Evolutionary conservation across 345 rosid species (phyloP), one percentile per base, ranked within the genome.

Genomic region (Salix purpurea): DNA sequence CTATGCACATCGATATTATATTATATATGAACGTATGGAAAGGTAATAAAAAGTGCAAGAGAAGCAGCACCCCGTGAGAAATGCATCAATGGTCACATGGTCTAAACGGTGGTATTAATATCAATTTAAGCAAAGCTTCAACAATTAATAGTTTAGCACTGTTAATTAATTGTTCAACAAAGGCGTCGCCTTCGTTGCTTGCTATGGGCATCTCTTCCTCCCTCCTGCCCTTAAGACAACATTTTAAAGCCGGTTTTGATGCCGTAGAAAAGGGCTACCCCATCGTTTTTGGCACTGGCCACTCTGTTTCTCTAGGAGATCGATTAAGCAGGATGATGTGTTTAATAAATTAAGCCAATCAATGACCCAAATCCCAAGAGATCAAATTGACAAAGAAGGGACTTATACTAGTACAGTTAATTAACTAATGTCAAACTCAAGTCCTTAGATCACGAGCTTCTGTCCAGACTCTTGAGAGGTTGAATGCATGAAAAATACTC

Each of bases 41-140:
- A 66, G 71, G n/a, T 34, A 18, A 34, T 16, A 65, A 76, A 86
- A 87, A 83, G 81, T 79, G 86, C 75, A 82, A 44, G 62, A 44
- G 78, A 81, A 82, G 91, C 86, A 86, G 92, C 87, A 86, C 66
- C 71, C 83, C 87, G 84, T 73, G 87, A 80, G 89, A 89, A 89
- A 77, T 82, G 87, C 90, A 83, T 72, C 80, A 74, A 85, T 80
- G 85, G 69, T 94, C 97, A 94, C 98, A 91, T 92, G 97, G 97
- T 77, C 74, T 52, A 83, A 90, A 86, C 94, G 88, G 79, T 87
- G 83, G 81, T 72, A 79, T 66, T 73, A 82, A 77, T 87, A 48
- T 21, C 18, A 73, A 18, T 74, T n/a, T 56, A 56, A 56, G 6
- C 61, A n/a, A 56, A 23, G 11, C 26, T 72, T 65, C 44, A 40